Conservation (phyloP, 2,329 filamentous ascomycete species). For the Monosporascus ibericus region DNA sequence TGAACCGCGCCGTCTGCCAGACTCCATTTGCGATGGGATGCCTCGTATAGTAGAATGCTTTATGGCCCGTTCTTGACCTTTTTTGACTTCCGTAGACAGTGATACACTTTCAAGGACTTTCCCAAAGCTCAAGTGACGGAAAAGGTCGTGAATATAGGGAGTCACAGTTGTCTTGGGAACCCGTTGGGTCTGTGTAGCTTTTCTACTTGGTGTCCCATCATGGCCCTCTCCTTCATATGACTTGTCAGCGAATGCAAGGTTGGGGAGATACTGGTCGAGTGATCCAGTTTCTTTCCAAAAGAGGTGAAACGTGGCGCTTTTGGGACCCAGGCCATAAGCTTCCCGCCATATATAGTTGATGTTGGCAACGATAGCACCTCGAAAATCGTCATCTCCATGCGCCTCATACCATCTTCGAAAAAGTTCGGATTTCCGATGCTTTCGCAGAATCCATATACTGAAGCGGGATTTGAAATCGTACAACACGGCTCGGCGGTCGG, state of each 20-base stretch:
- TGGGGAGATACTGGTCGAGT: constrained; percentile 28
- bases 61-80: constrained; percentile 23
- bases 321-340: constrained; percentile 36
- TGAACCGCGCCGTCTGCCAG: neutral
- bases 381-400: constrained; percentile 52
- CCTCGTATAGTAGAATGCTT: constrained; percentile 1
- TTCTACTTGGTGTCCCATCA: neutral
- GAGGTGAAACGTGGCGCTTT: constrained; percentile 28
- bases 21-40: neutral
- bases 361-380: constrained; percentile 53
- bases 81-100: constrained; percentile 19
- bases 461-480: constrained; percentile 54
- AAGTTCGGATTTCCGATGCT: constrained; percentile 33
- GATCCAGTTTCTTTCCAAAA: constrained; percentile 49
- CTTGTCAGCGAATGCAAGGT: constrained; percentile 11
- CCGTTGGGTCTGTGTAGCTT: neutral
- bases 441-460: constrained; percentile 43
- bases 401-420: constrained; percentile 52
- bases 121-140: constrained; percentile 57
- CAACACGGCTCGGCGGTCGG: constrained; percentile 37
- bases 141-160: constrained; percentile 59
- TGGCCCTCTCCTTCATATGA: constrained; percentile 1
- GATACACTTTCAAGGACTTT: constrained; percentile 37
- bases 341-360: constrained; percentile 62
- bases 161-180: constrained; percentile 58